phyloP scores from a whole-genome alignment of 495 filamentous ascomycete species.

The Neurospora africana region DNA sequence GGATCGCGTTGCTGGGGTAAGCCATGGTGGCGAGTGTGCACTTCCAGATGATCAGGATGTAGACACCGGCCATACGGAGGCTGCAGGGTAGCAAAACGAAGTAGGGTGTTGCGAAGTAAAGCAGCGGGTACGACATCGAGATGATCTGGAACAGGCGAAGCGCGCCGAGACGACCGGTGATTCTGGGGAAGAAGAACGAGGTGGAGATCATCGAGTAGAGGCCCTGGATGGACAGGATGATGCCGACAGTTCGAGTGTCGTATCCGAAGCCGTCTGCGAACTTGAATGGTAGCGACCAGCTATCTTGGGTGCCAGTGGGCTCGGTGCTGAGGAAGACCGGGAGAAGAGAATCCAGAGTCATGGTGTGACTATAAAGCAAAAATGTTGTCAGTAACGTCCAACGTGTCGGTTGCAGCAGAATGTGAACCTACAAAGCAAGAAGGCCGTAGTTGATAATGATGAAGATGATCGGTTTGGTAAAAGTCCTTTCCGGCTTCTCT shows the following conservation, averaged over 20 bases:
- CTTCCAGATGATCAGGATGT: conserved; percentile 70
- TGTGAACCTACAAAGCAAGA: conserved; percentile 74
- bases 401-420: neutral
- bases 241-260: conserved; percentile 69
- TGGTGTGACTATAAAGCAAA: conserved; percentile 47
- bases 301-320: conserved; percentile 29
- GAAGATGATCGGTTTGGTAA: conserved; percentile 71
- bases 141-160: conserved; percentile 71
- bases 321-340: conserved; percentile 83
- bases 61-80: conserved; percentile 62
- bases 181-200: conserved; percentile 67
- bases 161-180: conserved; percentile 61
- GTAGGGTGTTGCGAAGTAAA: conserved; percentile 84
- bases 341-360: conserved; percentile 88
- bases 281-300: conserved; percentile 59
- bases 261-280: conserved; percentile 83
- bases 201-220: conserved; percentile 78
- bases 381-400: conserved; percentile 3
- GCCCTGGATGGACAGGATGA: conserved; percentile 84
- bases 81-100: conserved; percentile 66
- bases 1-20: conserved; percentile 76
- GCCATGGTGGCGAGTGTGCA: conserved; percentile 76
- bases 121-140: conserved; percentile 70
- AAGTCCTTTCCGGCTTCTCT: conserved; percentile 30
- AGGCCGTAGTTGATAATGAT: conserved; percentile 87